A percentile compares a stretch with the other conserved stretches of the same genome.
Evolutionary conservation across 305 asterid genomes (phyloP).

Genomic region (Striga hermonthica): DNA sequence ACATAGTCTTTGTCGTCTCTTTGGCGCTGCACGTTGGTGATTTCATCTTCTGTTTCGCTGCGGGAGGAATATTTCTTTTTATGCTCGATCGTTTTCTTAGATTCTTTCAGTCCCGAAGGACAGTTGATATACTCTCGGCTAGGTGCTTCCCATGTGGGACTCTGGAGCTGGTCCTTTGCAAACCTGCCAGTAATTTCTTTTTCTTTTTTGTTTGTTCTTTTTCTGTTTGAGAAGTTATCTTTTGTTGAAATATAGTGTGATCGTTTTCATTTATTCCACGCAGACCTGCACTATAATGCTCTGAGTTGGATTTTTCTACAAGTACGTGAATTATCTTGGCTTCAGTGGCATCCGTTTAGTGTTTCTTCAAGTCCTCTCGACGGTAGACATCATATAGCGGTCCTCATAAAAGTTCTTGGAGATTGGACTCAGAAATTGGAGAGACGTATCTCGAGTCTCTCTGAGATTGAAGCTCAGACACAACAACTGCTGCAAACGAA

Average conservation of each 20-base stretch:
- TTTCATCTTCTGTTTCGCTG: slow-evolving; percentile 58
- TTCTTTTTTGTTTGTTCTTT: not conserved
- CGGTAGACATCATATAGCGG: slow-evolving; percentile 57
- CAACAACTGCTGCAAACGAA: no score
- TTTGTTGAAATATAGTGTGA: slow-evolving; percentile 4
- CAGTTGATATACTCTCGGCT: slow-evolving; percentile 60
- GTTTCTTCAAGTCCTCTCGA: slow-evolving; percentile 84
- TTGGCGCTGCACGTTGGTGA: slow-evolving; percentile 82
- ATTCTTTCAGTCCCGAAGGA: slow-evolving; percentile 73
- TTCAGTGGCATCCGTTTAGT: slow-evolving; percentile 95
- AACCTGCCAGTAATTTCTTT: slow-evolving; percentile 58
- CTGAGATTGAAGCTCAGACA: slow-evolving; percentile 35
- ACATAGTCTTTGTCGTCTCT: slow-evolving; percentile 65
- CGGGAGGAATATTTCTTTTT: slow-evolving; percentile 73
- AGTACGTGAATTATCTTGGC: slow-evolving; percentile 68
- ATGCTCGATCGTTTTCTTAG: slow-evolving; percentile 89
- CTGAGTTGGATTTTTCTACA: slow-evolving; percentile 85
- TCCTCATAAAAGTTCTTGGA: slow-evolving; percentile 83
- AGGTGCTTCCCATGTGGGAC: slow-evolving; percentile 76
- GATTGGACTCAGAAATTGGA: slow-evolving; percentile 67
- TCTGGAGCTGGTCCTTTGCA: slow-evolving; percentile 68
- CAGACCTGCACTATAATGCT: slow-evolving; percentile 77
- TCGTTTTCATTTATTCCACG: slow-evolving; percentile 17
- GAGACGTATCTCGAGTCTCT: slow-evolving; percentile 36
- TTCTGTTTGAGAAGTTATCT: no score